Base-by-base conservation (phyloP, 805 yeast genomes). In the Candida golubevii region DNA sequence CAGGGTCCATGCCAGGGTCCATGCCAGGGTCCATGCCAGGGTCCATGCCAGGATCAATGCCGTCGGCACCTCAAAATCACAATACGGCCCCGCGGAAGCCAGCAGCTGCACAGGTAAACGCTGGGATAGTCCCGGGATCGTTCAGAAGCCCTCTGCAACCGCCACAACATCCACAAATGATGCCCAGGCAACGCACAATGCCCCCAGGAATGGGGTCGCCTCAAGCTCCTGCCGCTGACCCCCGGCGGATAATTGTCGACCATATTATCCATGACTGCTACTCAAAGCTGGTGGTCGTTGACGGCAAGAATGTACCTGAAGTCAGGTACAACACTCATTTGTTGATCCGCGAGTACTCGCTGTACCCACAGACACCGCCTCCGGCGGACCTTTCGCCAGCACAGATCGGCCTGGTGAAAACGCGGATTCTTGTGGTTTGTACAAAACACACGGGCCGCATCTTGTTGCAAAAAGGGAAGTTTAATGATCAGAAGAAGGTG, bases 381-480 rank as follows among this genome's bases (percentile, higher is more conserved):
- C 87, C 93, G 0, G 60, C 74, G 59, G 46, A 65, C 63, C 26
- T 75, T 66, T 62, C 85, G 69, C 54, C 60, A 7, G 46, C 49
- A 15, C 57, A 58, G 45, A 42, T 55, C 13, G 76, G 76, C 2
- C 49, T 61, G 13, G 56, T 67, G 53, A 88, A 88, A 53, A 71
- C 75, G 33, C 69, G 95, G 58, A 66, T 84, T 5, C 63, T 86
- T 47, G 76, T 78, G 10, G 62, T 82, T 15, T 79, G 90, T 32
- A 79, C 77, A 2, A 79, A 83, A 58, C 71, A 76, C 38, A 74
- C 82, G 7, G 91, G 91, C 0, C 66, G 84, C 26, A 82, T 86
- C 29, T 73, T 82, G 45, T 55, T 90, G 10, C 96, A 89, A 60
- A 90, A 91, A 63, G 96, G 95, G 2, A 82, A 95, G 56, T 88